A percentile compares a stretch with the other conserved stretches of the same genome.
Evolutionary conservation across 768 basidiomycete genomes (phyloP).

Genomic region (Podaxis mareebaensis): DNA sequence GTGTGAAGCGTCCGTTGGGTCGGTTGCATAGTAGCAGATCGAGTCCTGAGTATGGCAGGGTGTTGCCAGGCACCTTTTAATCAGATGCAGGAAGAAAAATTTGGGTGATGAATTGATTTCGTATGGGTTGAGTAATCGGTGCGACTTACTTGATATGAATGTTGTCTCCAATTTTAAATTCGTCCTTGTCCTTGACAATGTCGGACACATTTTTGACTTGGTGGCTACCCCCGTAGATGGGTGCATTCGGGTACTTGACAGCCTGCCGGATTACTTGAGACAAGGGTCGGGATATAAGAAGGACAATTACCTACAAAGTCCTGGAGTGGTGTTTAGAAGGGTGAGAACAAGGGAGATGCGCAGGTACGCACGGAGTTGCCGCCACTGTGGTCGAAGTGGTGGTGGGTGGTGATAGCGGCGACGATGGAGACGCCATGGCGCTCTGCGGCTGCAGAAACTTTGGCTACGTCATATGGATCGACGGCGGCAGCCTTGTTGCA

Average conservation of each 20-base stretch:
- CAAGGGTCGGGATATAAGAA: not conserved
- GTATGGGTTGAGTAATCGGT: constrained; percentile 11
- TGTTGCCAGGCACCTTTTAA: constrained; percentile 72
- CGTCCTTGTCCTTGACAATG: constrained; percentile 79
- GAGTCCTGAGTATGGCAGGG: constrained; percentile 97
- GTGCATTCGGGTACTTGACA: constrained; percentile 43
- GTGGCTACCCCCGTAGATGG: constrained; percentile 82
- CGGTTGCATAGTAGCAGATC: constrained; percentile 84
- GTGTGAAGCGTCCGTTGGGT: constrained; percentile 44
- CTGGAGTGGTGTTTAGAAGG: constrained; percentile 26
- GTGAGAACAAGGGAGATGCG: not conserved
- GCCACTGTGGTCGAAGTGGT: constrained; percentile 87
- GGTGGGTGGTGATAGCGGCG: constrained; percentile 86
- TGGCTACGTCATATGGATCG: constrained; percentile 77
- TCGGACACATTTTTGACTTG: constrained; percentile 66
- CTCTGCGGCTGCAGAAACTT: constrained; percentile 64
- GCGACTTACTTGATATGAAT: constrained; percentile 56
- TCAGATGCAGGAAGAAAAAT: not conserved
- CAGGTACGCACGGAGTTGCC: constrained; percentile 68
- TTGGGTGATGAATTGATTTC: not conserved
- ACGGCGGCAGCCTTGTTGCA: constrained; percentile 73
- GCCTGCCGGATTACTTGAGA: constrained; percentile 31
- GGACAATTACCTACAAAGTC: constrained; percentile 47
- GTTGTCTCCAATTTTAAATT: constrained; percentile 70
- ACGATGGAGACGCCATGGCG: constrained; percentile 63